These are phyloP conservation scores for Dovyalis caffra DNA, from an alignment of 345 rosid genomes.

Conservation along the genomic window DNA sequence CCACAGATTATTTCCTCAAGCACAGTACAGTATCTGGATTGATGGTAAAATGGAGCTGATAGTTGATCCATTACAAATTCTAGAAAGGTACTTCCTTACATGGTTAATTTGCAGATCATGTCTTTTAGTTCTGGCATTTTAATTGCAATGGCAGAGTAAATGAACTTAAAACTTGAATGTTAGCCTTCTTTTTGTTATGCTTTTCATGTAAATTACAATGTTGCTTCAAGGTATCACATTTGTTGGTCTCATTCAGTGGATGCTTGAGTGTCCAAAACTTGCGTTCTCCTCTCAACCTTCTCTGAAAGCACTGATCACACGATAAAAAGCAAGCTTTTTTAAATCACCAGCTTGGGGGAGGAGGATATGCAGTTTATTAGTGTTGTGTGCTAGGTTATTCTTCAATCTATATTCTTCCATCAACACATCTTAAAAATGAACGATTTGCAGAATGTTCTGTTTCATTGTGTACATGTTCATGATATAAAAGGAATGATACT, in stretches of 20 bases:
- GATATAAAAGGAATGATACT: constrained; percentile 1
- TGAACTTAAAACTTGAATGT: background rate
- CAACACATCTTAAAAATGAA: background rate
- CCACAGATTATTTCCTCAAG: constrained; percentile 91
- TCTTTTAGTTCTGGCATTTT: background rate
- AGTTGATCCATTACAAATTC: constrained; percentile 80
- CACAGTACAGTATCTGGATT: constrained; percentile 96
- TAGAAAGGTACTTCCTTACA: constrained; percentile 65
- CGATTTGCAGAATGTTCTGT: too few relatives aligned
- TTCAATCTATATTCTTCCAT: background rate
- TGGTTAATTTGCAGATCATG: background rate
- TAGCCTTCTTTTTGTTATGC: background rate
- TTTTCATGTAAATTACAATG: background rate
- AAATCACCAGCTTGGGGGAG: too few relatives aligned
- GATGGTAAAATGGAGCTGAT: constrained; percentile 99
- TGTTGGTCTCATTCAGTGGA: background rate
- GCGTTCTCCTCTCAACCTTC: background rate
- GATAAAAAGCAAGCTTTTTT: too few relatives aligned
- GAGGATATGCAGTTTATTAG: too few relatives aligned
- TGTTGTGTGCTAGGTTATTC: background rate
- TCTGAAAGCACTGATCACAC: background rate
- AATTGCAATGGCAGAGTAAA: background rate
- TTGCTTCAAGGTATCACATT: background rate
- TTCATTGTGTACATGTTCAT: too few relatives aligned
- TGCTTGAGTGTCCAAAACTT: background rate